A percentile compares a stretch with the other conserved stretches of the same genome.
These are phyloP conservation scores for Mycotypha africana DNA, from an alignment of 371 early-diverging fungal genomes.

Conservation along the genomic window DNA sequence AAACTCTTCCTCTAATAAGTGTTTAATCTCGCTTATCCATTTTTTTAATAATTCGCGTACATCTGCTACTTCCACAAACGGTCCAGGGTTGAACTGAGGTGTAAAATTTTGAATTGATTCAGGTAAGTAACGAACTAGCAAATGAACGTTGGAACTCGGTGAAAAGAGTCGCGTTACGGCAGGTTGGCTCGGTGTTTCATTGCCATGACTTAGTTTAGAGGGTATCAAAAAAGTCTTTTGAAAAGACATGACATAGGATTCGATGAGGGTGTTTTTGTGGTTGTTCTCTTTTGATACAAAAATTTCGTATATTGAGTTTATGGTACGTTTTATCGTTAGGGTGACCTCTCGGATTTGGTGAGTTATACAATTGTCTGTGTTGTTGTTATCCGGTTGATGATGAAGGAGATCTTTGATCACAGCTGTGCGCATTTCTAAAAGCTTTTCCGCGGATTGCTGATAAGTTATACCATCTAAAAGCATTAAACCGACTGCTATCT, in stretches of 20 bases:
- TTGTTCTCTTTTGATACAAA: conserved; percentile 20
- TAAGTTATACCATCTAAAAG: conserved; percentile 49
- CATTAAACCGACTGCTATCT: conserved; percentile 58
- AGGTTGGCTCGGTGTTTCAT: conserved; percentile 18
- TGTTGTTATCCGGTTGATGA: conserved; percentile 5
- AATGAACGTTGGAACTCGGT: conserved; percentile 51
- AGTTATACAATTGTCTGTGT: conserved; percentile 11
- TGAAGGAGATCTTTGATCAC: conserved; percentile 33
- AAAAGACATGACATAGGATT: conserved; percentile 17
- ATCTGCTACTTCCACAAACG: conserved; percentile 13
- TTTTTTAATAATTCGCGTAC: conserved; percentile 14
- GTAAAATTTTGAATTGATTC: conserved; percentile 45
- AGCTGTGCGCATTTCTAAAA: conserved; percentile 35
- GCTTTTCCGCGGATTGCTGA: conserved; percentile 27
- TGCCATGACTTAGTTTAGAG: conserved; percentile 11
- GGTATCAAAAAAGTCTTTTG: conserved; percentile 28
- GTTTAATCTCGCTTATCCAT: conserved; percentile 32
- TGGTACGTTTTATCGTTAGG: conserved; percentile 34
- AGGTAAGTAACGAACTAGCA: conserved; percentile 53
- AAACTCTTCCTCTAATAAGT: conserved; percentile 18
- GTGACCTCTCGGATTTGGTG: conserved; percentile 35
- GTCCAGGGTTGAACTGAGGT: conserved; percentile 32
- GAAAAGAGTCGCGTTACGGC: conserved; percentile 51
- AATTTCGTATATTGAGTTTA: conserved; percentile 32
- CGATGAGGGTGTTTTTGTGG: conserved; percentile 10